These are phyloP conservation scores for Fusarium musae DNA, from an alignment of 2,329 filamentous ascomycete genomes.

Conservation along the genomic window DNA sequence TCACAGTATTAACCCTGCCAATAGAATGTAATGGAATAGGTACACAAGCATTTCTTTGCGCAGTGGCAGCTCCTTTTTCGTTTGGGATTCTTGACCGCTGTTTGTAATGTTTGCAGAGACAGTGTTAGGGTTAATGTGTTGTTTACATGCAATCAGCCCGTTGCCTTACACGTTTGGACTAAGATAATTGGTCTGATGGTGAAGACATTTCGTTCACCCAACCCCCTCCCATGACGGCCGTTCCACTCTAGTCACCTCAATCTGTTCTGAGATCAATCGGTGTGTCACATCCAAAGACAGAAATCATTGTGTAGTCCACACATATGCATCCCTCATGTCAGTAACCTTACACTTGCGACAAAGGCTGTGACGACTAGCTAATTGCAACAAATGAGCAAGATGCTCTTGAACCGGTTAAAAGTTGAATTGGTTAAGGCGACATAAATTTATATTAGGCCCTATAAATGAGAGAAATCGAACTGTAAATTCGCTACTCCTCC, in stretches of 20 bases:
- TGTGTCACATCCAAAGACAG: neutral
- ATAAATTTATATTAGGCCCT: too few species aligned
- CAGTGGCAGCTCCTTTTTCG: neutral
- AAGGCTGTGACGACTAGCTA: neutral
- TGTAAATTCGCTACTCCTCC: neutral
- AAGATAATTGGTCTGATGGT: neutral
- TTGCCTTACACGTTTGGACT: rapidly evolving
- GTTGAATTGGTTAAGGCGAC: too few species aligned
- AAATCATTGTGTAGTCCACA: too few species aligned
- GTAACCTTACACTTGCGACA: neutral
- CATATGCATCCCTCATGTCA: too few species aligned
- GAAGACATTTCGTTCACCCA: neutral
- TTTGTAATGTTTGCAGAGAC: neutral
- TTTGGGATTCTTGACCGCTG: neutral
- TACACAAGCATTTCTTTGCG: neutral
- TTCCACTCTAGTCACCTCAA: neutral
- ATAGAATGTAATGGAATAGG: neutral
- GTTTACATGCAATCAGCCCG: neutral
- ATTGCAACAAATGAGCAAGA: too few species aligned
- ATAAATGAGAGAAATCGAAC: too few species aligned
- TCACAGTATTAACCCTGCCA: neutral
- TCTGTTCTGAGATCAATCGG: neutral
- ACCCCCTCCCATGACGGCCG: neutral
- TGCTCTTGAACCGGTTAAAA: too few species aligned
- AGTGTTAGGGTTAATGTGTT: neutral